Conservation (phyloP, 192 early-diverging fungal genomes). For the Entomortierella parvispora region DNA sequence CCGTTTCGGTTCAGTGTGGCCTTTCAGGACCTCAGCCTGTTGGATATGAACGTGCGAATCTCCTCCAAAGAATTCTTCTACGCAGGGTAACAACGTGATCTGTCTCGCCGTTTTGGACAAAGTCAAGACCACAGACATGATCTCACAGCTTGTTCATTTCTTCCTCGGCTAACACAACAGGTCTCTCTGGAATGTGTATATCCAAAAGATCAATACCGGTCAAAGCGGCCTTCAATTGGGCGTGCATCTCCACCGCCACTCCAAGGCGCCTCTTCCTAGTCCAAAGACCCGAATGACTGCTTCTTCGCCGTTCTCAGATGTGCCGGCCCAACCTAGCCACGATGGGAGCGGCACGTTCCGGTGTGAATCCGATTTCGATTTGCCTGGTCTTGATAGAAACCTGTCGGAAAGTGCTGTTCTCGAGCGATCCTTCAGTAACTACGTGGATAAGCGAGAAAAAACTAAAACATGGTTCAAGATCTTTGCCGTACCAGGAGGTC, state of each 20-base stretch:
- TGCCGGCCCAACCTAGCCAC: too few relatives aligned
- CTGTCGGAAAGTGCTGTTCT: too few relatives aligned
- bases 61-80: conserved; percentile 61
- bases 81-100: conserved; percentile 63
- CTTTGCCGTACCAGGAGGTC: conserved; percentile 55
- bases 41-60: conserved; percentile 53
- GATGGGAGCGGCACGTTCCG: too few relatives aligned
- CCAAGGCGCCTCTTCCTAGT: not conserved
- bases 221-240: conserved; percentile 57
- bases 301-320: too few relatives aligned
- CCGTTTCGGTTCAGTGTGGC: conserved; percentile 65
- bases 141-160: not conserved
- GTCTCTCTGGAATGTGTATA: conserved; percentile 68
- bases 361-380: too few relatives aligned
- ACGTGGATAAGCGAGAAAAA: conserved; percentile 56
- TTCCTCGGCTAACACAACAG: conserved; percentile 21
- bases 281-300: too few relatives aligned
- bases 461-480: conserved; percentile 68
- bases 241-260: conserved; percentile 60
- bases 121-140: too few relatives aligned
- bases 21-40: conserved; percentile 49
- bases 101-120: too few relatives aligned
- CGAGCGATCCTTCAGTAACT: conserved; percentile 52
- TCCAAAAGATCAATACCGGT: conserved; percentile 59
- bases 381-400: too few relatives aligned